These are phyloP conservation scores for Leccinum subrobustum DNA, from an alignment of 1,284 basidiomycete genomes.

Conservation along the genomic window DNA sequence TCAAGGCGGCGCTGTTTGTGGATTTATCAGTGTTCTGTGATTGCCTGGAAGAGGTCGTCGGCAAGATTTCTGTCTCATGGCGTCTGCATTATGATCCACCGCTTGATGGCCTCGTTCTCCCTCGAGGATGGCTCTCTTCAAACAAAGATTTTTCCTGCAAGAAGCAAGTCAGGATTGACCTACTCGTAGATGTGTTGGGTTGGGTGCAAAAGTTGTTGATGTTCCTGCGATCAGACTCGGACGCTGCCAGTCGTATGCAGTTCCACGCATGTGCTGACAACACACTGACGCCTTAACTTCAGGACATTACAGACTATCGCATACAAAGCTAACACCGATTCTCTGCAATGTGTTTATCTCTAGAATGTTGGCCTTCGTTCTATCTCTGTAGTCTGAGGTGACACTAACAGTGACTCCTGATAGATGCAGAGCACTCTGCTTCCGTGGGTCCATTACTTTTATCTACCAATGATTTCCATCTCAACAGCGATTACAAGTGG, in stretches of 20 bases:
- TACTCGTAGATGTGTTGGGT: constrained; percentile 10
- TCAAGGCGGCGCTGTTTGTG: constrained; percentile 34
- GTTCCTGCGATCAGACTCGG: constrained; percentile 12
- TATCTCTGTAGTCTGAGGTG: neutral
- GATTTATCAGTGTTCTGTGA: constrained; percentile 47
- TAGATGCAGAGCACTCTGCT: constrained; percentile 29
- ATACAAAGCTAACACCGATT: constrained; percentile 23
- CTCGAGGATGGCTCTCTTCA: constrained; percentile 45
- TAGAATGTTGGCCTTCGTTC: constrained; percentile 25
- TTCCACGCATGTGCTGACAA: neutral
- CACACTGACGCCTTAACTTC: neutral
- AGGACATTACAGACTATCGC: constrained; percentile 19
- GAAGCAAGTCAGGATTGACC: constrained; percentile 15
- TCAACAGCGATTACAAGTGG: constrained; percentile 12
- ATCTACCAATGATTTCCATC: neutral
- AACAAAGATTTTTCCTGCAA: constrained; percentile 28
- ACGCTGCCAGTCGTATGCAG: constrained; percentile 12
- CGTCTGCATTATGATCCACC: constrained; percentile 20
- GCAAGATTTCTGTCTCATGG: constrained; percentile 37
- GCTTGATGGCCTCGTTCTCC: constrained; percentile 46
- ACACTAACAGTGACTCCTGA: constrained; percentile 1
- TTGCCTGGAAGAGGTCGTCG: constrained; percentile 43
- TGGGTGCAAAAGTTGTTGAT: constrained; percentile 15
- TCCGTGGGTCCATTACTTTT: constrained; percentile 21
- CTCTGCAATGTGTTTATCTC: constrained; percentile 26